Base-by-base conservation (phyloP, 495 filamentous ascomycete genomes). In the Aspergillus homomorphus region DNA sequence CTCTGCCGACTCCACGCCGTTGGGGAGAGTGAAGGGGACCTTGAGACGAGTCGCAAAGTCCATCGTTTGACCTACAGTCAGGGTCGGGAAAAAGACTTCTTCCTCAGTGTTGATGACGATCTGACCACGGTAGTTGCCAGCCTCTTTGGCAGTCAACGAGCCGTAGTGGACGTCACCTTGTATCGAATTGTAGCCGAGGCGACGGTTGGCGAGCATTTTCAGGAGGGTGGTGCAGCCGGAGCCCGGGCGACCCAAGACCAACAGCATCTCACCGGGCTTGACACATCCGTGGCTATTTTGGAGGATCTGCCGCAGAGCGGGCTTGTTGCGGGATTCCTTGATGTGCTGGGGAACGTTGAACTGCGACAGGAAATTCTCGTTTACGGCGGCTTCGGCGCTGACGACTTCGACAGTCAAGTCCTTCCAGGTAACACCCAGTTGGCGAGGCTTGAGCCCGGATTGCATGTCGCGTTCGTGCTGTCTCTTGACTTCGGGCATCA, bases 31-130 rank as follows among this genome's bases (percentile, higher is more conserved):
- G 44, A 69, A 70, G 16, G 74, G 72, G 9, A 77, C 67, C 68
- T 76, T 78, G 9, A 77, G 62, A 4, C 69, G 65, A 0, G 75
- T 70, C 0, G 89, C 86, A 60, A 92, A 92, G 20, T 82, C 81
- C 61, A 92, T 80, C 0, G 89, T 92, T 57, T 90, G 75, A 68
- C 75, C 84, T 1, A 92, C 88, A 0, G 85, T 91, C 46, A 93
- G 67, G 3, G 75, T 76, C 1, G 89, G 85, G 60, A 90, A 84
- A 62, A 91, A 89, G 18, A 84, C 66, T 60, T 92, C 89, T 33
- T 91, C 87, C 63, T 91, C 88, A 3, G 79, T 76, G 51, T 78
- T 78, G 70, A 89, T 89, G 53, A 87, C 86, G 46, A 90, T 87
- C 65, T 93, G 87, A 41, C 87, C 86, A 4, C 85, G 80, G 65